phyloP scores from a whole-genome alignment of 2,329 filamentous ascomycete species.

The Cadophora luteo-olivacea region DNA sequence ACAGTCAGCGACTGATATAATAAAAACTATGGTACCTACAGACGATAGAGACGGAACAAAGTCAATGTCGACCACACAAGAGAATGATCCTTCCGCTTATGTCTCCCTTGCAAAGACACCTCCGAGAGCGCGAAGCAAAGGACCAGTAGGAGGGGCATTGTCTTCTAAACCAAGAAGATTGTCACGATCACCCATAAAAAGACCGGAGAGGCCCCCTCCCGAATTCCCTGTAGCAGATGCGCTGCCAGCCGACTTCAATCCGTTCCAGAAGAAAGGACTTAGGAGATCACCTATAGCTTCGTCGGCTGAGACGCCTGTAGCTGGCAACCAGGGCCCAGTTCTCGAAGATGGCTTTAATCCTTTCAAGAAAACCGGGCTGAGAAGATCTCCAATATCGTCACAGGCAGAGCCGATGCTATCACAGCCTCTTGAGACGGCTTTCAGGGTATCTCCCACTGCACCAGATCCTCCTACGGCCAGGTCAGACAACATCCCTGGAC shows the following conservation, averaged over 20 bases:
- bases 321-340: not conserved
- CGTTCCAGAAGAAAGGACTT: constrained; percentile 41
- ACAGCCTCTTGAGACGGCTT: constrained; percentile 9
- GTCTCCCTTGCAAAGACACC: constrained; percentile 14
- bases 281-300: constrained; percentile 37
- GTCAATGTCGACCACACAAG: constrained; percentile 28
- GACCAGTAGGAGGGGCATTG: constrained; percentile 33
- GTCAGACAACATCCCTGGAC: not conserved
- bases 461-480: not conserved
- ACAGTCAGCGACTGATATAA: constrained; percentile 9
- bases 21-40: constrained; percentile 6
- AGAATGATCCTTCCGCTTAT: constrained; percentile 24
- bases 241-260: constrained; percentile 35
- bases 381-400: constrained; percentile 27
- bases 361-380: constrained; percentile 33
- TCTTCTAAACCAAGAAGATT: constrained; percentile 40
- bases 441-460: constrained; percentile 7
- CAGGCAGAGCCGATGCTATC: constrained; percentile 3
- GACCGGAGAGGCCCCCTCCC: constrained; percentile 23
- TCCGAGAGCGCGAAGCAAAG: constrained; percentile 27
- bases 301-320: constrained; percentile 1
- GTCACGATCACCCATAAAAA: constrained; percentile 40
- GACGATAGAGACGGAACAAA: constrained; percentile 26
- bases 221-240: constrained; percentile 17
- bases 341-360: constrained; percentile 25